Base-by-base conservation (phyloP, 2,329 filamentous ascomycete species). In the Drechmeria coniospora region DNA sequence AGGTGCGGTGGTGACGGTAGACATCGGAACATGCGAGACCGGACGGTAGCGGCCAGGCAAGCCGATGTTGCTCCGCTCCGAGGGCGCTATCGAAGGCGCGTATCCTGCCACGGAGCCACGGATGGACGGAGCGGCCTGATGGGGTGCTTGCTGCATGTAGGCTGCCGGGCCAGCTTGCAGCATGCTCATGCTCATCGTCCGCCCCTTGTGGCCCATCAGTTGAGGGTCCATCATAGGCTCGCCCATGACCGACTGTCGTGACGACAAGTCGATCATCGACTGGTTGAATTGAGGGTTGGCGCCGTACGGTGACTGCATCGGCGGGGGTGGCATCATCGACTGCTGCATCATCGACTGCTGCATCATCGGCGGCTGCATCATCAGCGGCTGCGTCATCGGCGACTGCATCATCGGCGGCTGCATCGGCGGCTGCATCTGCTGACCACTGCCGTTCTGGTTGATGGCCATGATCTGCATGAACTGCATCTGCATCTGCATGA, bases 401-500 rank as follows among this genome's bases (percentile, higher is more conserved):
- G 20, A n/a, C 20, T 20, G 18, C 18, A 11, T 9, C 20, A 21
- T 21, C 7, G 44, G 41, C 18, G 37, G 36, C 25, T 45, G 44
- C 44, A 46, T 43, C 23, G 35, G 38, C 19, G 36, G 38, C 21
- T 35, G 51, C 47, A 57, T 54, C 10, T 32, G 34, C 11, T 34
- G 29, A 9, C 29, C 34, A 23, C 37, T 36, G 9, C 35, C 39
- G 17, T 37, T 44, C 30, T 48, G 47, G 34, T 56, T 57, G 27
- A 46, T 40, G 1, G 63, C 62, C 66, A 82, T 79, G 71, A 83
- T 78, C 43, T 86, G 79, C 78, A 92, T 87, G 54, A 84, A 84
- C 47, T 92, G 80, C 78, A 92, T 86, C 49, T 92, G 83, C 76
- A 90, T 83, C 47, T 84, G 78, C 79, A 87, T 84, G 55, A 87